phyloP scores from a whole-genome alignment of 176 grass and related monocot genomes.

The Oryza meridionalis region DNA sequence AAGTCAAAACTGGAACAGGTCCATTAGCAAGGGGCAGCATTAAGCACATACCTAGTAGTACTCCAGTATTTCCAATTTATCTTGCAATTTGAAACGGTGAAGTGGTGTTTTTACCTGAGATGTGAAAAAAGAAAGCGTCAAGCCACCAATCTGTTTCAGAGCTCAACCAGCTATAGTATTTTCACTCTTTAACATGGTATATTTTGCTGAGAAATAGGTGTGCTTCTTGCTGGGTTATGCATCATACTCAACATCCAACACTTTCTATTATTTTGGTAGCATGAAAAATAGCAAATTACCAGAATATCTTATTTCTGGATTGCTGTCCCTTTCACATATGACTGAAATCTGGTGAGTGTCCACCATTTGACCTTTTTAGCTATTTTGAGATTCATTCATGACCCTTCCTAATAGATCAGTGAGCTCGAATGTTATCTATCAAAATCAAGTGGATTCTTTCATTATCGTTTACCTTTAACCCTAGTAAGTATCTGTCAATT shows the following conservation, averaged over 20 bases:
- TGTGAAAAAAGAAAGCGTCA: background rate
- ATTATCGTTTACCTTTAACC: constrained; percentile 1
- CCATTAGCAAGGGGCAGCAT: constrained; percentile 3
- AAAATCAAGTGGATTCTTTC: background rate
- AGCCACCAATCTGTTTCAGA: background rate
- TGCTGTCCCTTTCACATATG: background rate
- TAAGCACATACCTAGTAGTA: background rate
- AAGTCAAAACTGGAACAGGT: background rate
- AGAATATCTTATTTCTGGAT: constrained; percentile 2
- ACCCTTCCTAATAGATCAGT: background rate
- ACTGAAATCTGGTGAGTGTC: background rate
- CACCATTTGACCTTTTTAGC: background rate
- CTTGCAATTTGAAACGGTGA: background rate
- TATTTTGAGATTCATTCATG: background rate
- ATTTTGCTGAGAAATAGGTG: background rate
- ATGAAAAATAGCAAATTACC: background rate
- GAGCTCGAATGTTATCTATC: background rate
- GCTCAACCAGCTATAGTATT: background rate
- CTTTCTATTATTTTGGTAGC: background rate
- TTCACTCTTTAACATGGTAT: background rate
- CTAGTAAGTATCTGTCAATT: background rate
- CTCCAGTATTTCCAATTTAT: background rate
- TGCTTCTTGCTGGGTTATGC: background rate
- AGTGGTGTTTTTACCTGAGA: background rate
- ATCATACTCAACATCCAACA: background rate